Conservation (phyloP, 306 rosid genomes). For the Fragaria ananassa region DNA sequence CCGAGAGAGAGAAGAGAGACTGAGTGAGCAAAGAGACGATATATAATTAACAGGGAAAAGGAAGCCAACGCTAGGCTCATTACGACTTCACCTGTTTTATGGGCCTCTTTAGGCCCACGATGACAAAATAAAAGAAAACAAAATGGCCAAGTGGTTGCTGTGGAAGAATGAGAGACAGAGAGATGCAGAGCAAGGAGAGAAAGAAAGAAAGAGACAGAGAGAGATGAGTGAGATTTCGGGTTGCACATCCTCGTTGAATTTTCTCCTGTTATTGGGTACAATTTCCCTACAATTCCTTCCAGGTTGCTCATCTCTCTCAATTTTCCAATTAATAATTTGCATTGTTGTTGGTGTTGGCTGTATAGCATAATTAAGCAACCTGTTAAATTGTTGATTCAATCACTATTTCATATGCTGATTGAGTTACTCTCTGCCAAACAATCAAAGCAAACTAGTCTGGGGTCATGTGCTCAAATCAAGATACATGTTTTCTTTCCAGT, state of each 20-base stretch:
- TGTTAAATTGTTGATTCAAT: background rate
- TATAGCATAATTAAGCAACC: background rate
- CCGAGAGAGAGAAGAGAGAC: background rate
- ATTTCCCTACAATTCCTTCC: conserved; percentile 37
- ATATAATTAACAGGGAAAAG: too few species aligned
- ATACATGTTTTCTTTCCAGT: background rate
- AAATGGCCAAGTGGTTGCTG: too few species aligned
- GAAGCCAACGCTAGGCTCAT: too few species aligned
- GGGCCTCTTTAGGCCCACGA: too few species aligned
- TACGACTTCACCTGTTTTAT: too few species aligned
- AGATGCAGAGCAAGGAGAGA: background rate
- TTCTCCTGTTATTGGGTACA: conserved; percentile 28
- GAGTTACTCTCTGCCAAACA: background rate
- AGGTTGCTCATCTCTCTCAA: conserved; percentile 34
- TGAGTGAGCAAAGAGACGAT: too few species aligned
- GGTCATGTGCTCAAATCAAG: background rate
- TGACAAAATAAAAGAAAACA: too few species aligned
- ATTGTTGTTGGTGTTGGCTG: too few species aligned
- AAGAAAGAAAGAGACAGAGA: background rate
- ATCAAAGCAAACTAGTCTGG: background rate
- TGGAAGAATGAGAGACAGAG: too few species aligned
- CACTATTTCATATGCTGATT: background rate
- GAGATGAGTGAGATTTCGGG: conserved; percentile 41
- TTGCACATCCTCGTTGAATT: conserved; percentile 14
- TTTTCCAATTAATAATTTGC: background rate